Evolutionary conservation across 352 stramenopile species (phyloP).

Genomic region (Aphanomyces stellatus): DNA sequence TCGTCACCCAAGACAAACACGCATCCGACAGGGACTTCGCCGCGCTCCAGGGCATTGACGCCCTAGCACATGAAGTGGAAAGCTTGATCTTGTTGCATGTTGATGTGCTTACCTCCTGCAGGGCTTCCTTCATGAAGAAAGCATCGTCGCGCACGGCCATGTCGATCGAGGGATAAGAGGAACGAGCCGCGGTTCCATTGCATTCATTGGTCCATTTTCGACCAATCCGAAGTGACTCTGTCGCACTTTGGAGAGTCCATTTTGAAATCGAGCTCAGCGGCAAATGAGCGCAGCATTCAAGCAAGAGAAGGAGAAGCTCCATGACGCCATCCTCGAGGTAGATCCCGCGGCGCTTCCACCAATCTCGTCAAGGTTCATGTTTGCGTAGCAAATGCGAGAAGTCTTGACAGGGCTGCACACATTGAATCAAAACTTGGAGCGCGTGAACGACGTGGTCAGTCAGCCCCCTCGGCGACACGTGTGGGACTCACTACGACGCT

Average conservation of each 20-base stretch:
- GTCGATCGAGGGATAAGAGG: too few relatives aligned
- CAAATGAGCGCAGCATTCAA: conserved; percentile 14
- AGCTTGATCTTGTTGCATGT: too few relatives aligned
- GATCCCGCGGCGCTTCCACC: not conserved
- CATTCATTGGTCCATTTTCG: not conserved
- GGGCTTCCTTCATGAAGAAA: conserved; percentile 61
- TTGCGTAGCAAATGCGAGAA: conserved; percentile 10
- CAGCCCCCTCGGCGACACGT: too few relatives aligned
- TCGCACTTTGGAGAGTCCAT: not conserved
- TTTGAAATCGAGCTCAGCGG: not conserved
- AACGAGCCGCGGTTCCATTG: too few relatives aligned
- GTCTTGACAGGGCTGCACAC: conserved; percentile 9
- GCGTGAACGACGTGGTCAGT: conserved; percentile 17
- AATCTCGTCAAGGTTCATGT: not conserved
- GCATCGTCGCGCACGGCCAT: not conserved
- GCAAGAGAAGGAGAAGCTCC: conserved; percentile 15
- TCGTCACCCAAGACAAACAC: conserved; percentile 72
- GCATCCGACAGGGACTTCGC: conserved; percentile 87
- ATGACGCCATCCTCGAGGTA: conserved; percentile 18
- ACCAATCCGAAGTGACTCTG: not conserved
- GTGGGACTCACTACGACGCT: not conserved
- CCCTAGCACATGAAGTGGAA: conserved; percentile 38
- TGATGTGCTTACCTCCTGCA: conserved; percentile 51
- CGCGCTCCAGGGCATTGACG: conserved; percentile 55
- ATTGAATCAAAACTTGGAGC: conserved; percentile 19